phyloP scores from a whole-genome alignment of 176 grass and related monocot genomes.

The Aegilops bicornis region DNA sequence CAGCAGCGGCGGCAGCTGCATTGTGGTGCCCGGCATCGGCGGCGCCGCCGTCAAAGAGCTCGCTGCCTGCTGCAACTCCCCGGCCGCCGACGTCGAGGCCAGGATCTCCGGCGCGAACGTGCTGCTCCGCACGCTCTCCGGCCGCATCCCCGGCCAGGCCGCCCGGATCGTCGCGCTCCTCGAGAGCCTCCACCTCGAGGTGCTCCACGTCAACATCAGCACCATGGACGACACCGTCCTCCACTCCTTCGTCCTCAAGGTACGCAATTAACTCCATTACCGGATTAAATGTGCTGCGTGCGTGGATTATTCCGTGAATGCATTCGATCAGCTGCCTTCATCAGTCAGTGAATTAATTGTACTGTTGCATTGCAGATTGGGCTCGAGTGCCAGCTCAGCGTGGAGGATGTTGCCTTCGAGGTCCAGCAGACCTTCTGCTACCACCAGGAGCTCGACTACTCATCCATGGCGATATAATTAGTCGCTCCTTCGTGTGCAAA shows the following conservation, averaged over 20 bases:
- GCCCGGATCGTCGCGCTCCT: conserved; percentile 61
- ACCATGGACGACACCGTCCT: conserved; percentile 95
- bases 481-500: neutral
- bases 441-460: conserved; percentile 30
- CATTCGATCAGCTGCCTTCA: neutral
- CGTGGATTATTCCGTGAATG: neutral
- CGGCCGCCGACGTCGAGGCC: conserved; percentile 80
- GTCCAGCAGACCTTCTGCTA: conserved; percentile 73
- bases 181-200: conserved; percentile 69
- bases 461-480: neutral
- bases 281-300: neutral
- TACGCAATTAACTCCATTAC: neutral
- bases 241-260: conserved; percentile 95
- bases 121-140: conserved; percentile 77
- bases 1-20: neutral
- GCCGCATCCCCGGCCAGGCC: conserved; percentile 61
- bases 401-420: conserved; percentile 82
- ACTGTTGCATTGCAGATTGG: conserved; percentile 56
- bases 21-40: neutral
- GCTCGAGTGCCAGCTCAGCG: conserved; percentile 89
- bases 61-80: conserved; percentile 85
- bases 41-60: conserved; percentile 49
- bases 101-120: conserved; percentile 90
- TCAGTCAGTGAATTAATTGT: neutral
- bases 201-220: conserved; percentile 93